Base-by-base conservation (phyloP, 2,329 filamentous ascomycete species). In the Echinosphaeria canescens region DNA sequence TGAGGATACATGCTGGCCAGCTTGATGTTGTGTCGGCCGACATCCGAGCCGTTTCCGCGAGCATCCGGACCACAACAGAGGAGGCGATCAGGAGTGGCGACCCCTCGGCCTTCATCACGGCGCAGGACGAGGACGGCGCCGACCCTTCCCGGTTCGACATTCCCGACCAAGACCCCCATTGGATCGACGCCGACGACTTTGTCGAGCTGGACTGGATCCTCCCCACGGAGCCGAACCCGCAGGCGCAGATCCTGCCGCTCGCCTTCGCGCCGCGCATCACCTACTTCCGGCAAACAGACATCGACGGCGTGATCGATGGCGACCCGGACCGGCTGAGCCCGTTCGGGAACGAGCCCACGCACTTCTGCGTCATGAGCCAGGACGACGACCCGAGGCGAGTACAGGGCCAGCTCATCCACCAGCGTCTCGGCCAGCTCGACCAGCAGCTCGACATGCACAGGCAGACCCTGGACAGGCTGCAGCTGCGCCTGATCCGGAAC, bases 171-270 rank as follows among this genome's bases (percentile, higher is more conserved):
- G 88, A 98, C 41, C 72, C 82, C 37, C 82, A 75, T 29, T 98
- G 88, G 88, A 84, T 98, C 34, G 88, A 98, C 42, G 95, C 98
- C 82, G 88, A 98, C 43, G 88, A 98, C 44, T 98, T 98, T 48
- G 84, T 98, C 16, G 88, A 98, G 46, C 55, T 98, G 13, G 90
- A 93, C 44, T 95, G 85, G 85, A 84, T 92, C 28, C 51, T 93
- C 14, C 85, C 85, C 1, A 75, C 80, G 10, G 80, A 91, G 42
- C 69, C 75, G 17, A 90, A 92, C 36, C 84, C 85, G 1, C 75
- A 90, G 36, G 95, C 85, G 1, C 84, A 88, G 46, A 98, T 98
- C 24, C 51, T 98, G 28, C 90, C 90, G 0, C 61, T 98, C 7
- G 84, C 79, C 0, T 95, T 74, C 40, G 80, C 85, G 13, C 90